A percentile compares a stretch with the other conserved stretches of the same genome.
These are phyloP conservation scores for Pyrus communis DNA, from an alignment of 306 rosid species.

Conservation along the genomic window DNA sequence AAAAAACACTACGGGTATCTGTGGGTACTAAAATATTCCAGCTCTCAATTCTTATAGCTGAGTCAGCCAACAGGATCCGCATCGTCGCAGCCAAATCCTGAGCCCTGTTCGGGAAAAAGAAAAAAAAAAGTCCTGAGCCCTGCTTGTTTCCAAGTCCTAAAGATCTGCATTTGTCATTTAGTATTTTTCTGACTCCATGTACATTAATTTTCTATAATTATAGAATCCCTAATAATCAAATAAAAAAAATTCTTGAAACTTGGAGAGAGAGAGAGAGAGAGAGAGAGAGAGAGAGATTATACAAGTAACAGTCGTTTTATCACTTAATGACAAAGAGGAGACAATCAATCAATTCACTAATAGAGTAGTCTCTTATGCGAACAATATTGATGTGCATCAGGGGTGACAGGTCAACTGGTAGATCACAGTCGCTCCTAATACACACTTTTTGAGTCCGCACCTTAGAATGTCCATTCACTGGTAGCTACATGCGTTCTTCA, in stretches of 20 bases:
- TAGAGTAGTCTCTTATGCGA: too few species aligned
- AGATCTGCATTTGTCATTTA: background rate
- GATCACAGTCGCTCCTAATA: too few species aligned
- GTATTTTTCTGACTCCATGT: background rate
- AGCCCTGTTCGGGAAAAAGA: background rate
- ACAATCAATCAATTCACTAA: background rate
- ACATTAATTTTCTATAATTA: background rate
- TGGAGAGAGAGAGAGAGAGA: background rate
- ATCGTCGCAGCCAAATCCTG: background rate
- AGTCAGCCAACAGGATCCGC: background rate
- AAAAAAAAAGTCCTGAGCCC: background rate
- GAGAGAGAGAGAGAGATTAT: background rate
- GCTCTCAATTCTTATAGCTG: too few species aligned
- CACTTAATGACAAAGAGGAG: background rate
- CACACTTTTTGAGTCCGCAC: too few species aligned
- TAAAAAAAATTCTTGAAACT: background rate
- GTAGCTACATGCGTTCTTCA: conserved; percentile 48
- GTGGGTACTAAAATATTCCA: too few species aligned
- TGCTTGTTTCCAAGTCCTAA: background rate
- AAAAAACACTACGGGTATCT: background rate
- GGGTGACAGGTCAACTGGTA: too few species aligned
- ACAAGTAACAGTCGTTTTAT: background rate
- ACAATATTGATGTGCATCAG: too few species aligned
- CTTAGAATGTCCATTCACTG: conserved; percentile 6
- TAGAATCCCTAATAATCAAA: background rate